Evolutionary conservation across 345 rosid genomes (phyloP).

Genomic region (Brassica nigra): DNA sequence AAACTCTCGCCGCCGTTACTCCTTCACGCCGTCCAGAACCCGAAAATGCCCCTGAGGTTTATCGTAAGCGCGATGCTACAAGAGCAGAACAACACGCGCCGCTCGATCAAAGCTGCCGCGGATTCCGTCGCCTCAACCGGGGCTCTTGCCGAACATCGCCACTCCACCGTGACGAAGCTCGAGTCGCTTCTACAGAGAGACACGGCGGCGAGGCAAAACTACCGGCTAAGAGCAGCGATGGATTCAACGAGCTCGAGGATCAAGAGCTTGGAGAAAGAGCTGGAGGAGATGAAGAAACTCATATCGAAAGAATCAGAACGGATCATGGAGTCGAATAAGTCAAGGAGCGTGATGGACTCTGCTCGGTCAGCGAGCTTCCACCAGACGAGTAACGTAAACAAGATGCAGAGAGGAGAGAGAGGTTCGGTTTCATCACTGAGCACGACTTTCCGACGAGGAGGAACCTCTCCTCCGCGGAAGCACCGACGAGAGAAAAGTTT

Average conservation of each 20-base stretch:
- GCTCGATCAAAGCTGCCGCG: constrained; percentile 49
- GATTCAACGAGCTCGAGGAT: constrained; percentile 66
- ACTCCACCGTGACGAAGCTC: constrained; percentile 43
- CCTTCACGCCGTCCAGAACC: constrained; percentile 81
- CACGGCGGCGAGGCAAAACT: constrained; percentile 56
- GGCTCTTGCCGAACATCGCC: background rate
- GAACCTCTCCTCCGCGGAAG: background rate
- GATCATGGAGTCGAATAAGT: constrained; percentile 4
- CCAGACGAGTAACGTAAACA: constrained; percentile 33
- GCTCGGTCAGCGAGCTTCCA: constrained; percentile 70
- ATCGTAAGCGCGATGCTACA: constrained; percentile 80
- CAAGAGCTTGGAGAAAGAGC: constrained; percentile 65
- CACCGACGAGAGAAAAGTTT: constrained; percentile 35
- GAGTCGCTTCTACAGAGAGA: constrained; percentile 72
- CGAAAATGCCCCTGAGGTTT: constrained; percentile 75
- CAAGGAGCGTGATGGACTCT: constrained; percentile 41
- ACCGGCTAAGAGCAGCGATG: constrained; percentile 69
- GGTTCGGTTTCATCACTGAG: constrained; percentile 56
- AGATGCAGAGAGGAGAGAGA: constrained; percentile 52
- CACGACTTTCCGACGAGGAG: constrained; percentile 36
- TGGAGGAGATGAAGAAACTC: constrained; percentile 60
- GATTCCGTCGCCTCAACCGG: constrained; percentile 24
- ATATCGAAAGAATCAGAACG: constrained; percentile 38
- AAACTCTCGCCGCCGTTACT: constrained; percentile 73
- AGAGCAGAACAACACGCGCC: constrained; percentile 79